Base-by-base conservation (phyloP, 768 basidiomycete genomes). In the Tulasnella sp. region DNA sequence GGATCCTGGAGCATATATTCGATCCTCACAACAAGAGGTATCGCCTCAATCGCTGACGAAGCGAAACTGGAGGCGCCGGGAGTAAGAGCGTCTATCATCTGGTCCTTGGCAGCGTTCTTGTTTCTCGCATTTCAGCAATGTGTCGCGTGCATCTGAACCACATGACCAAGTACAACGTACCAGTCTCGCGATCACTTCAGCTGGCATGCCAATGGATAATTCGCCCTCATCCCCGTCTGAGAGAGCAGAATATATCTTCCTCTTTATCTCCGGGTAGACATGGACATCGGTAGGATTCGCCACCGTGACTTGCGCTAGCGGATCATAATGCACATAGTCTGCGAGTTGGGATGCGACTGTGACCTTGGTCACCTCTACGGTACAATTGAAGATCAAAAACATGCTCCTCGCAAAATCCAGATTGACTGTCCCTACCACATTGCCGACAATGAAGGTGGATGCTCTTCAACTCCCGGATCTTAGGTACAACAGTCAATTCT, bases 181-280 rank as follows among this genome's bases (percentile, higher is more conserved):
- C 62, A 79, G 82, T 71, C 75, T 84, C 66, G 85, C 71, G 52
- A 79, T 74, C 17, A 86, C 83, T 61, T 86, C 85, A 66, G 76
- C 77, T 8, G 88, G 88, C 61, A 98, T 82, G 10, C 84, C 80
- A 66, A 99, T 90, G 4, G 91, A 90, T 30, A 99, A 70, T 71
- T 98, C 96, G 60, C 95, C 96, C 70, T 97, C 92, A 65, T 95
- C 92, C 44, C 83, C 80, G 67, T 98, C 96, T 62, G 90, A 82
- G 53, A 93, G 76, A 0, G 95, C 90, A 0, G 90, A 81, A 74
- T 93, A 98, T 42, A 96, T 71, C 73, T 85, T 86, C 61, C 96
- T 80, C 76, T 96, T 98, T 61, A 94, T 76, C 69, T 96, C 96
- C 4, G 92, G 89, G 73, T 95, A 92, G 56, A 81, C 79, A 67